These are phyloP conservation scores for Epichloe gansuensis DNA, from an alignment of 2,329 filamentous ascomycete species.

Conservation along the genomic window DNA sequence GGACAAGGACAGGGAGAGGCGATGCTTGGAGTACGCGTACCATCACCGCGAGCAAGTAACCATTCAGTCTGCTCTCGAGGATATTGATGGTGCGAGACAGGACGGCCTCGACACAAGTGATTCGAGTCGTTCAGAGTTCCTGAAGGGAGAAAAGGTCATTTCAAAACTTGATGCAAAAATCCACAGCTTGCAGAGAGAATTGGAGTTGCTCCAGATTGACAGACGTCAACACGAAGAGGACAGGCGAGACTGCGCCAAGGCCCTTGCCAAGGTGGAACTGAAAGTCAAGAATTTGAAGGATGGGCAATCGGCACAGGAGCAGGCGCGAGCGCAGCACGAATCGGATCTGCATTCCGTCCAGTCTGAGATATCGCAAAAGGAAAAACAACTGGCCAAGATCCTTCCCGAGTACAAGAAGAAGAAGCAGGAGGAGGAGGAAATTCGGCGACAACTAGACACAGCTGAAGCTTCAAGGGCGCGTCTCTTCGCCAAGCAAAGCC, in stretches of 20 bases:
- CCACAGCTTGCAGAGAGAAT: slow-evolving; percentile 63
- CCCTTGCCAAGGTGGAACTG: slow-evolving; percentile 74
- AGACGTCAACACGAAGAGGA: slow-evolving; percentile 82
- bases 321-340: slow-evolving; percentile 58
- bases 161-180: slow-evolving; percentile 66
- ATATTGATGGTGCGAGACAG: slow-evolving; percentile 69
- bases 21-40: slow-evolving; percentile 89
- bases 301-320: slow-evolving; percentile 65
- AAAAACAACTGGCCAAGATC: slow-evolving; percentile 62
- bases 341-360: slow-evolving; percentile 60
- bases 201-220: slow-evolving; percentile 76
- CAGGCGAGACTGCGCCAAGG: slow-evolving; percentile 65
- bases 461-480: slow-evolving; percentile 64
- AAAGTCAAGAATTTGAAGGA: slow-evolving; percentile 73
- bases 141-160: slow-evolving; percentile 68
- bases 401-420: slow-evolving; percentile 63
- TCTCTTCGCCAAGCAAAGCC: slow-evolving; percentile 83
- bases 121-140: slow-evolving; percentile 62
- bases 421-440: slow-evolving; percentile 57
- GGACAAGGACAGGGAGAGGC: slow-evolving; percentile 82
- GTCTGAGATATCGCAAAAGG: slow-evolving; percentile 59
- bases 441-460: slow-evolving; percentile 60
- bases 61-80: slow-evolving; percentile 63
- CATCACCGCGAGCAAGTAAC: slow-evolving; percentile 80
- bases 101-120: slow-evolving; percentile 77